Conservation (phyloP, 2,329 filamentous ascomycete species). For the Xylariomycetidae sp. region DNA sequence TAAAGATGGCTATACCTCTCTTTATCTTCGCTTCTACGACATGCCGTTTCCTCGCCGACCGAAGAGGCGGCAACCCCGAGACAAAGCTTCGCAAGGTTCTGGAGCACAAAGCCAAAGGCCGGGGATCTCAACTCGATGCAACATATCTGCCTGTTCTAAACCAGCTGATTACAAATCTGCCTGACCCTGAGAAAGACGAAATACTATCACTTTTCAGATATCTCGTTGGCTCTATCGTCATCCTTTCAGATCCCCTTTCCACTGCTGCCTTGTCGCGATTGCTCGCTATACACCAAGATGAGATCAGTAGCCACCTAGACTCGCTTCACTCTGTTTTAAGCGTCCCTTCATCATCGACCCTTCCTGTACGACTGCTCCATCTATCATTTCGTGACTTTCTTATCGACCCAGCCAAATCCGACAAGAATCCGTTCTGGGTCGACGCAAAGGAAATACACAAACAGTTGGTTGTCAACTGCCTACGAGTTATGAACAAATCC, state of each 20-base stretch:
- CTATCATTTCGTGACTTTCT: constrained; percentile 8
- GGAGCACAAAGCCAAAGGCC: constrained; percentile 1
- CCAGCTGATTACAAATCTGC: constrained; percentile 1
- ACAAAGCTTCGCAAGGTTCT: constrained; percentile 6
- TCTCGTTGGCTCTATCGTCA: constrained; percentile 7
- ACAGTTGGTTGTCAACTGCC: not conserved
- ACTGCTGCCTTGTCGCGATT: constrained; percentile 1
- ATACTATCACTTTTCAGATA: not conserved
- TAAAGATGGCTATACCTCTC: constrained; percentile 18
- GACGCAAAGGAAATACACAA: not conserved
- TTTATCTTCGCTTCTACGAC: constrained; percentile 27
- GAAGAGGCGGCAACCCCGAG: not conserved
- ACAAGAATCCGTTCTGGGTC: not conserved
- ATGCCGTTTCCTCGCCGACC: constrained; percentile 20
- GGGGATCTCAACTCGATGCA: constrained; percentile 6
- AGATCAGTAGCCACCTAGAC: not conserved
- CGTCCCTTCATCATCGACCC: not conserved
- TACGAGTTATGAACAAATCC: not conserved
- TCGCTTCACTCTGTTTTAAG: constrained; percentile 8
- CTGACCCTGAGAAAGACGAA: not conserved
- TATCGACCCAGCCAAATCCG: not conserved
- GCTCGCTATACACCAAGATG: constrained; percentile 1
- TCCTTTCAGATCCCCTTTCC: constrained; percentile 6
- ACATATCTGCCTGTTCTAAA: constrained; percentile 8
- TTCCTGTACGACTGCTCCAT: constrained; percentile 3